These are phyloP conservation scores for Phylloporus sp. DNA, from an alignment of 768 basidiomycete genomes.

Conservation along the genomic window DNA sequence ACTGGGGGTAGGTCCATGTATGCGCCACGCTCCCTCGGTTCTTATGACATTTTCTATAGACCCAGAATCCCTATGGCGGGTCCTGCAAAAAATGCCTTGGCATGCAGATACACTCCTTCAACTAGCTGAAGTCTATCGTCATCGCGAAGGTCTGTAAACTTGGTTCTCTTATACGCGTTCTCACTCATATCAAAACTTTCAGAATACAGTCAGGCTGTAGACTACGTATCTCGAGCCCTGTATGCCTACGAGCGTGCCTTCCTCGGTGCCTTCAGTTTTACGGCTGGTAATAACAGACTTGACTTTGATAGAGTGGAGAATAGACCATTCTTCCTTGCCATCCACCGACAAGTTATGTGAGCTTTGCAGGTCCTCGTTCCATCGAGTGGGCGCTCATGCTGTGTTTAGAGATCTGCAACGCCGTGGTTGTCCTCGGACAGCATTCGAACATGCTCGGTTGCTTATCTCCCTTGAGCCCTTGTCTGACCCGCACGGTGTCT, in stretches of 20 bases:
- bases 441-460: conserved; percentile 89
- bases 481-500: conserved; percentile 84
- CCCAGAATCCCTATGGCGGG: conserved; percentile 71
- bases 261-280: conserved; percentile 81
- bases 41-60: conserved; percentile 39
- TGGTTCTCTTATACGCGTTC: not conserved
- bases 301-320: conserved; percentile 92
- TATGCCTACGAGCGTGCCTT: conserved; percentile 93
- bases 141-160: conserved; percentile 72
- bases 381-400: not conserved
- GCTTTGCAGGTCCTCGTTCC: conserved; percentile 19
- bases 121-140: conserved; percentile 39
- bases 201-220: conserved; percentile 83
- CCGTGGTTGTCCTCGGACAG: conserved; percentile 84
- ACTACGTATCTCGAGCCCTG: conserved; percentile 87
- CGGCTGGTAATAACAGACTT: conserved; percentile 74
- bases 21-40: not conserved
- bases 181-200: conserved; percentile 1
- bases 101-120: conserved; percentile 79
- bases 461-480: conserved; percentile 81
- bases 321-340: conserved; percentile 84
- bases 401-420: conserved; percentile 69
- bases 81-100: conserved; percentile 80
- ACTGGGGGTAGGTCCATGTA: conserved; percentile 62
- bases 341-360: conserved; percentile 80